Percentiles rank a stretch among this genome's conserved stretches.
phyloP scores from a whole-genome alignment of 2,329 filamentous ascomycete genomes.

The Aspergillus spinulosporus region DNA sequence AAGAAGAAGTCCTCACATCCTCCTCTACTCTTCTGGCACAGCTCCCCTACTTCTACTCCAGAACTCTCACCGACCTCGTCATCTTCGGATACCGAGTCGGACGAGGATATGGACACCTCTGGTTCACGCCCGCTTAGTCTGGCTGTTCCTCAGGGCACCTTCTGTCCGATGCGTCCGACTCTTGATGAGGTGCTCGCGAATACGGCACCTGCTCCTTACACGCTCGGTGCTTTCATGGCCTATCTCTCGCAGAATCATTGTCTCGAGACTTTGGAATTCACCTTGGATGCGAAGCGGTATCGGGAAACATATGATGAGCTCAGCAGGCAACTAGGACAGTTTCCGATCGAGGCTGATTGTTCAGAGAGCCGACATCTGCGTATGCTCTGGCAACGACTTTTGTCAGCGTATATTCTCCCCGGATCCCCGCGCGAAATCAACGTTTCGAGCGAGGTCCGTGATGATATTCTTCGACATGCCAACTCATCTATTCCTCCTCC shows the following conservation, averaged over 20 bases:
- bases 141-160: conserved; percentile 40
- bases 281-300: conserved; percentile 88
- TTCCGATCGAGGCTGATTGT: conserved; percentile 51
- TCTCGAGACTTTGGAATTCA: conserved; percentile 94
- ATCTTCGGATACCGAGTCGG: conserved; percentile 45
- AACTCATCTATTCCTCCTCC: conserved; percentile 63
- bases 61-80: conserved; percentile 45
- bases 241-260: conserved; percentile 97
- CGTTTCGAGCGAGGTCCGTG: conserved; percentile 79
- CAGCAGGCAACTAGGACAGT: conserved; percentile 52
- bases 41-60: conserved; percentile 47
- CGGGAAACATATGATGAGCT: conserved; percentile 64
- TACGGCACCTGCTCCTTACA: conserved; percentile 82
- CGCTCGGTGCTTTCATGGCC: conserved; percentile 88
- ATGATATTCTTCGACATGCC: conserved; percentile 69
- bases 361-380: conserved; percentile 69
- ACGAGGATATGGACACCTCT: conserved; percentile 46
- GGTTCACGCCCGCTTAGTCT: conserved; percentile 48
- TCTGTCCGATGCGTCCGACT: conserved; percentile 62
- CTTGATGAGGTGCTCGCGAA: conserved; percentile 87
- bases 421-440: conserved; percentile 88
- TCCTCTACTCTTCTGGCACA: conserved; percentile 39
- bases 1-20: conserved; percentile 39
- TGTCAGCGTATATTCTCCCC: conserved; percentile 86
- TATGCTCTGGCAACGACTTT: conserved; percentile 80